phyloP scores from a whole-genome alignment of 2,329 filamentous ascomycete genomes.

The Gnomoniopsis sp. region DNA sequence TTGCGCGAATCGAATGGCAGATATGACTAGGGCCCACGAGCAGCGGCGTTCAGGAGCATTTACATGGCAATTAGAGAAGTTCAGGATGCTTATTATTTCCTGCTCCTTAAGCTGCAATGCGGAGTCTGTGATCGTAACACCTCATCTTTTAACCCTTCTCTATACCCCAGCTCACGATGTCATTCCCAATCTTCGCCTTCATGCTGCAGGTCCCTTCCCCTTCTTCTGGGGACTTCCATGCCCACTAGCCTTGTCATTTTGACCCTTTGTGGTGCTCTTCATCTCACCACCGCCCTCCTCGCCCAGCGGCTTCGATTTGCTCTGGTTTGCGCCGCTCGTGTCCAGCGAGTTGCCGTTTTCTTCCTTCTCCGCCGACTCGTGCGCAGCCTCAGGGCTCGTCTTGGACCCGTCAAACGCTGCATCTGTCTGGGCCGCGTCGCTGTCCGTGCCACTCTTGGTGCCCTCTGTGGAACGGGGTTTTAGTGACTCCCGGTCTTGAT shows the following conservation, averaged over 20 bases:
- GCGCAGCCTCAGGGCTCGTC: constrained; percentile 64
- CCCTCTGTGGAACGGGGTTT: constrained; percentile 65
- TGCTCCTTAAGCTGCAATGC: not conserved
- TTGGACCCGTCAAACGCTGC: constrained; percentile 67
- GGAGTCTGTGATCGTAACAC: not conserved
- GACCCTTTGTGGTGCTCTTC: constrained; percentile 27
- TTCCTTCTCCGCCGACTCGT: constrained; percentile 31
- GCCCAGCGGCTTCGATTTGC: constrained; percentile 36
- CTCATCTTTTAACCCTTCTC: not conserved
- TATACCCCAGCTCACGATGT: not conserved
- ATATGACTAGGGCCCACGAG: not conserved
- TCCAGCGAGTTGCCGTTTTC: constrained; percentile 34
- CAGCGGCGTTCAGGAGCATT: constrained; percentile 4
- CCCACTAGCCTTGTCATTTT: constrained; percentile 33
- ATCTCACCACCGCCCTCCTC: constrained; percentile 31
- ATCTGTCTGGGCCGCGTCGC: constrained; percentile 49
- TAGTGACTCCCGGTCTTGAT: constrained; percentile 58
- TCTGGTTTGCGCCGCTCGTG: constrained; percentile 42
- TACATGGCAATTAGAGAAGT: not conserved
- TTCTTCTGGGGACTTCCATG: constrained; percentile 30
- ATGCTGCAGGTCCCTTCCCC: constrained; percentile 22
- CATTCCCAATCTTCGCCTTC: not conserved
- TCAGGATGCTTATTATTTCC: not conserved
- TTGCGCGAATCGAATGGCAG: not conserved
- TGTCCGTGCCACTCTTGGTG: constrained; percentile 64